phyloP scores from a whole-genome alignment of 257 asterid genomes.

The Echites panduratus region DNA sequence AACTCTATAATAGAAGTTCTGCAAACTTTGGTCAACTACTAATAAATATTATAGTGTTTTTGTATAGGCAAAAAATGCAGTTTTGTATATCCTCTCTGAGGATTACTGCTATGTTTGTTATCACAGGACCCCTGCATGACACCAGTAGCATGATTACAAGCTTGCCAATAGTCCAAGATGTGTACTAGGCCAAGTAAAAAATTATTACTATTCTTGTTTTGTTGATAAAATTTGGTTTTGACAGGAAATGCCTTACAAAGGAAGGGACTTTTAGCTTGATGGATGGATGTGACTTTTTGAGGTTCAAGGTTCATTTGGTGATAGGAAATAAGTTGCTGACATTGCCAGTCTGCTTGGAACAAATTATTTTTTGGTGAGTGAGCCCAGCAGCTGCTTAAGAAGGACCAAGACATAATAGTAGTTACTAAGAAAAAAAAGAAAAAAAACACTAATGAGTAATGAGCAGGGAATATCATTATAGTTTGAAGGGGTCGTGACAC shows the following conservation, averaged over 20 bases:
- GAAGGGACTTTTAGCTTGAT: constrained; percentile 52
- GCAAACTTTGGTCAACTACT: not conserved
- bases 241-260: constrained; percentile 72
- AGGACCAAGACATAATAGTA: not conserved
- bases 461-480: not conserved
- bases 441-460: not conserved
- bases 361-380: constrained; percentile 15
- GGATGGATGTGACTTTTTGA: constrained; percentile 5
- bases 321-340: constrained; percentile 28
- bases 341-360: constrained; percentile 28
- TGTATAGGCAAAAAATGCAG: not conserved
- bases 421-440: too few relatives aligned
- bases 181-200: not conserved
- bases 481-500: too few relatives aligned
- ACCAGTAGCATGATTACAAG: not conserved
- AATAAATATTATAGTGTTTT: not conserved
- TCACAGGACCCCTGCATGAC: too few relatives aligned
- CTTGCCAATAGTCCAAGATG: not conserved
- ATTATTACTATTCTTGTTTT: not conserved
- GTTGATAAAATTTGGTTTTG: not conserved
- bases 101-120: not conserved
- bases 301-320: constrained; percentile 4
- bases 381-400: constrained; percentile 28
- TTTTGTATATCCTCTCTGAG: not conserved
- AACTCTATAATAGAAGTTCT: not conserved